phyloP scores from a whole-genome alignment of 306 rosid species.

The Vicia faba region DNA sequence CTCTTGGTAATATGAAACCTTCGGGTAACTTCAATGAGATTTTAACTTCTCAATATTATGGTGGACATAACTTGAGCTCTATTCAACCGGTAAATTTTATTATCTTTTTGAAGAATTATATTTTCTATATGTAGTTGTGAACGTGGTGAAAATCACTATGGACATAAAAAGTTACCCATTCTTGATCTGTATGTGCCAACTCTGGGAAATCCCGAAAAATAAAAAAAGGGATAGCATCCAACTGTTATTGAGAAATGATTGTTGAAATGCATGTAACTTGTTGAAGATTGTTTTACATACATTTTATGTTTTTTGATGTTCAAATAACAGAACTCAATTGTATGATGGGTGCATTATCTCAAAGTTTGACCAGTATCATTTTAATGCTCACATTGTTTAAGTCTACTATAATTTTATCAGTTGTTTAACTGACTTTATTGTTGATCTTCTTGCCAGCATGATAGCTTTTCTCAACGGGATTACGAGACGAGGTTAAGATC shows the following conservation, averaged over 20 bases:
- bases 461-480: slow-evolving; percentile 36
- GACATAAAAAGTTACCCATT: neutral
- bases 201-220: neutral
- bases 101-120: neutral
- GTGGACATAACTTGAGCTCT: slow-evolving; percentile 43
- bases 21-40: slow-evolving; percentile 44
- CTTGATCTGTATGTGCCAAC: slow-evolving; percentile 4
- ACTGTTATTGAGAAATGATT: neutral
- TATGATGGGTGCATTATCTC: neutral
- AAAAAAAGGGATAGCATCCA: neutral
- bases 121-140: slow-evolving; percentile 15
- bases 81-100: slow-evolving; percentile 53
- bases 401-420: neutral
- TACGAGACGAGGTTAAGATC: slow-evolving; percentile 41
- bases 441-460: slow-evolving; percentile 37
- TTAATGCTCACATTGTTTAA: neutral
- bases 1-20: slow-evolving; percentile 40
- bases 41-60: slow-evolving; percentile 47
- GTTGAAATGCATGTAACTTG: too few relatives aligned
- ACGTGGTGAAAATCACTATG: neutral
- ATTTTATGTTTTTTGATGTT: too few relatives aligned
- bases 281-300: too few relatives aligned
- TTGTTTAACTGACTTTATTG: slow-evolving; percentile 1
- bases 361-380: slow-evolving; percentile 9
- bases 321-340: neutral